Conservation (phyloP, 345 rosid genomes). For the Populus ilicifolia region DNA sequence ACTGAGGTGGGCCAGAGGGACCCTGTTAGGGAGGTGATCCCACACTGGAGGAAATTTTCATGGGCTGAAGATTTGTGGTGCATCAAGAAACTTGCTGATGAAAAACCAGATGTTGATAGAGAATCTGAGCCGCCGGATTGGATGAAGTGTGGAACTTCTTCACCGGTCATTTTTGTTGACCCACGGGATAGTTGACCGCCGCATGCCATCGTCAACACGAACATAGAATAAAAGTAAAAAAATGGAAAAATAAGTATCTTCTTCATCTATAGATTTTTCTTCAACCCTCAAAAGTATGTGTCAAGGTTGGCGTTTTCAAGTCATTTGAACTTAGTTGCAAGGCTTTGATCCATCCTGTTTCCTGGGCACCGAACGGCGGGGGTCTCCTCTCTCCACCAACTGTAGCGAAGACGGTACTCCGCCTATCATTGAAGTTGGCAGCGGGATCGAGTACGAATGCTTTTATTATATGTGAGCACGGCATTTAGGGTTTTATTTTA, state of each 20-base stretch:
- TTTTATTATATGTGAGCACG: no score
- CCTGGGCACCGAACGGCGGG: no score
- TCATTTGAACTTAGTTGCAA: no score
- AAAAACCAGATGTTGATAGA: neutral
- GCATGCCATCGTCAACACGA: neutral
- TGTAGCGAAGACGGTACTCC: no score
- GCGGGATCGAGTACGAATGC: no score
- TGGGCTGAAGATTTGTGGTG: constrained; percentile 73
- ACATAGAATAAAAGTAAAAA: neutral
- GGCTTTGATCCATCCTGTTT: no score
- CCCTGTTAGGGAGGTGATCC: constrained; percentile 47
- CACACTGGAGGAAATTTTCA: constrained; percentile 67
- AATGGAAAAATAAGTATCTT: neutral
- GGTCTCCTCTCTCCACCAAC: no score
- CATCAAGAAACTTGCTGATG: constrained; percentile 44
- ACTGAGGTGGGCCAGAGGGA: constrained; percentile 60
- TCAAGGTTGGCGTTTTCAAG: no score
- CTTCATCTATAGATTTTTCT: no score
- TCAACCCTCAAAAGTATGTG: no score
- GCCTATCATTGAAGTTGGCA: no score
- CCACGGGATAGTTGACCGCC: constrained; percentile 60
- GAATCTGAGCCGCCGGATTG: constrained; percentile 35
- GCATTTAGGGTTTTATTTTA: no score
- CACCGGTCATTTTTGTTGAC: constrained; percentile 58
- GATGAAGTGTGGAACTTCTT: constrained; percentile 32